Conservation (phyloP, 1,284 basidiomycete genomes). For the Ustilago tritici region DNA sequence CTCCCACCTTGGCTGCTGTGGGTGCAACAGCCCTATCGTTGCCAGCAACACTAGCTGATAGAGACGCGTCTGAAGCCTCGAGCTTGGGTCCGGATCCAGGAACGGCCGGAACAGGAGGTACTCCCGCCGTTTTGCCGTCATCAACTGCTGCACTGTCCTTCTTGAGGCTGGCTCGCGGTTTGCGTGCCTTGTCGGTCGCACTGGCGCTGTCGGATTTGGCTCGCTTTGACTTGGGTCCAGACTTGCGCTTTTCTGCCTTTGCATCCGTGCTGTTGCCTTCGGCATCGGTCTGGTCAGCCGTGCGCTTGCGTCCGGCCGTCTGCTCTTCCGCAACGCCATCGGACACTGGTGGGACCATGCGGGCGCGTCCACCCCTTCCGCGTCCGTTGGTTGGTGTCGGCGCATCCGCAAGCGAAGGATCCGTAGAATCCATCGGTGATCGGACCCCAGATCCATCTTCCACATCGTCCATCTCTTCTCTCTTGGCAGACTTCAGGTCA, state of each 20-base stretch:
- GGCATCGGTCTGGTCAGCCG: slow-evolving; percentile 18
- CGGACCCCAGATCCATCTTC: slow-evolving; percentile 48
- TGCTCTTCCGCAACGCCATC: slow-evolving; percentile 22
- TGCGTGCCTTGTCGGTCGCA: slow-evolving; percentile 35
- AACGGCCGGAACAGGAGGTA: not conserved
- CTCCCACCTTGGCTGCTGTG: slow-evolving; percentile 17
- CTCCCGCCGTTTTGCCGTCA: slow-evolving; percentile 10
- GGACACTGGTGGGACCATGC: slow-evolving; percentile 9
- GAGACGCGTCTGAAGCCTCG: slow-evolving; percentile 4
- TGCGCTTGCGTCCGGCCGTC: slow-evolving; percentile 30
- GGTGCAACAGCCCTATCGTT: not conserved
- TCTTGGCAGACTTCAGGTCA: slow-evolving; percentile 65
- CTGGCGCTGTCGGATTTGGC: slow-evolving; percentile 43
- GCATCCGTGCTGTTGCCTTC: slow-evolving; percentile 8
- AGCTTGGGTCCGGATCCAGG: slow-evolving; percentile 9
- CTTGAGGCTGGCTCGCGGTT: slow-evolving; percentile 22
- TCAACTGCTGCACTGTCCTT: slow-evolving; percentile 23
- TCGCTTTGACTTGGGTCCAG: slow-evolving; percentile 44
- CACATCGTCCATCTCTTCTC: slow-evolving; percentile 66
- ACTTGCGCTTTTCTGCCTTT: slow-evolving; percentile 32
- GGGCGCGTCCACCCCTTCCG: slow-evolving; percentile 22
- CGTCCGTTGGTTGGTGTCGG: slow-evolving; percentile 20
- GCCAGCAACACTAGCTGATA: not conserved
- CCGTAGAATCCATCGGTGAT: slow-evolving; percentile 39
- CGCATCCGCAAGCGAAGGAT: slow-evolving; percentile 16